Evolutionary conservation across 1,284 basidiomycete genomes (phyloP).

Genomic region (Cerioporus squamosus): DNA sequence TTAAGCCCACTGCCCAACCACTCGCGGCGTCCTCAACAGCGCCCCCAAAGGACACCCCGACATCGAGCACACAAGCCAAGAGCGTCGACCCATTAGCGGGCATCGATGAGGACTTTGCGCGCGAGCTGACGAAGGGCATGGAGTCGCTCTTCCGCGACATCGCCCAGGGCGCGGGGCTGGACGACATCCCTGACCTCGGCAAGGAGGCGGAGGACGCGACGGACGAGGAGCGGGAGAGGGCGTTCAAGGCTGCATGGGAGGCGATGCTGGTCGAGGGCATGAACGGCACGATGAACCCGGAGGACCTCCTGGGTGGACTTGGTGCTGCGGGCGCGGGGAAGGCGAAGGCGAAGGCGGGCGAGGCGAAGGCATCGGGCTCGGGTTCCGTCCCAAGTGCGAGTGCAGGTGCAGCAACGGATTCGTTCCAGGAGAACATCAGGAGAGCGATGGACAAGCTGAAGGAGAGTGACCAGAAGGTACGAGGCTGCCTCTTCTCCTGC

Average conservation of each 20-base stretch:
- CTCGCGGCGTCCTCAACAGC: constrained; percentile 22
- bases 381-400: constrained; percentile 12
- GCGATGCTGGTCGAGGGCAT: constrained; percentile 75
- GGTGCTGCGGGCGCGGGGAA: constrained; percentile 5
- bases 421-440: constrained; percentile 80
- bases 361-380: constrained; percentile 1
- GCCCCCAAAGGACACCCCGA: background rate
- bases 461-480: constrained; percentile 63
- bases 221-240: constrained; percentile 46
- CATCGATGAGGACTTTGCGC: constrained; percentile 61
- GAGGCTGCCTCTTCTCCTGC: background rate
- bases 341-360: constrained; percentile 27
- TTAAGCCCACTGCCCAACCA: constrained; percentile 30
- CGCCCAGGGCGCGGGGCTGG: constrained; percentile 37
- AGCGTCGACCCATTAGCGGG: constrained; percentile 37
- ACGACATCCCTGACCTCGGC: constrained; percentile 44
- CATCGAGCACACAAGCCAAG: constrained; percentile 28
- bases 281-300: constrained; percentile 49
- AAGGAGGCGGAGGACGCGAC: constrained; percentile 41
- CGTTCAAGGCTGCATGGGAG: constrained; percentile 74
- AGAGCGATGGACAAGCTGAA: constrained; percentile 84
- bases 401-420: constrained; percentile 33
- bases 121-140: constrained; percentile 83
- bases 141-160: constrained; percentile 82
- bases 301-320: constrained; percentile 23